A percentile compares a stretch with the other conserved stretches of the same genome.
These are phyloP conservation scores for Sporothrix humicola DNA, from an alignment of 2,329 filamentous ascomycete genomes.

Conservation along the genomic window DNA sequence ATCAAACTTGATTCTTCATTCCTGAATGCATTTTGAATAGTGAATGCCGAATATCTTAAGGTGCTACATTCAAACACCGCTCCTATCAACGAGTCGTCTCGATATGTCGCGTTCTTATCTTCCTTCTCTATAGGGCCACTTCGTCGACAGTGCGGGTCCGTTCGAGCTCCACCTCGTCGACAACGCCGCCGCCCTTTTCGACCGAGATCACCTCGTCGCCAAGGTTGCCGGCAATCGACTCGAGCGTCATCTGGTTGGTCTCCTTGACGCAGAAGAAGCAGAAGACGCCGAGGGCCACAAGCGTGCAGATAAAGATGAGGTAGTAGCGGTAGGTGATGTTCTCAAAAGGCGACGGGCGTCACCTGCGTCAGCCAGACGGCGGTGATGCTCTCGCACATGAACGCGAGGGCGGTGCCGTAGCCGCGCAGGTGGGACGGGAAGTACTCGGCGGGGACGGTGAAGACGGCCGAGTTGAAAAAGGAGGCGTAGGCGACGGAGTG, in stretches of 20 bases:
- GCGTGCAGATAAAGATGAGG: slow-evolving; percentile 45
- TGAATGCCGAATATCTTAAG: too few species aligned
- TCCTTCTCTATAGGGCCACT: neutral
- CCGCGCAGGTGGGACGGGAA: slow-evolving; percentile 62
- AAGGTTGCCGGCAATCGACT: slow-evolving; percentile 46
- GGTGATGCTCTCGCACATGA: slow-evolving; percentile 39
- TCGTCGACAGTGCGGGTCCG: neutral
- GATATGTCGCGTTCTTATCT: neutral
- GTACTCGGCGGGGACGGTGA: slow-evolving; percentile 45
- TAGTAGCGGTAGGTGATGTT: slow-evolving; percentile 37
- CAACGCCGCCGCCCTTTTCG: neutral
- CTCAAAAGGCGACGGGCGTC: neutral
- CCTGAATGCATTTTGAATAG: too few species aligned
- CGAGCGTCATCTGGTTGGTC: slow-evolving; percentile 45
- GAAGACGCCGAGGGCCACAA: slow-evolving; percentile 41
- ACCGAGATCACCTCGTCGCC: slow-evolving; percentile 40
- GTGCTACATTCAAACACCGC: too few species aligned
- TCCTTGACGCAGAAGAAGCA: slow-evolving; percentile 47
- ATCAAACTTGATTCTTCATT: too few species aligned
- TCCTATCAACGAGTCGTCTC: neutral
- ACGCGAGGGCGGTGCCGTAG: slow-evolving; percentile 61
- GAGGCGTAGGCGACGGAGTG: slow-evolving; percentile 43
- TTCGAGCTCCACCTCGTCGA: slow-evolving; percentile 11
- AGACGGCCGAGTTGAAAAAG: slow-evolving; percentile 46
- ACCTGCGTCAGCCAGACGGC: neutral